Conservation (phyloP, 140 eudicot species). For the Cichorium intybus region DNA sequence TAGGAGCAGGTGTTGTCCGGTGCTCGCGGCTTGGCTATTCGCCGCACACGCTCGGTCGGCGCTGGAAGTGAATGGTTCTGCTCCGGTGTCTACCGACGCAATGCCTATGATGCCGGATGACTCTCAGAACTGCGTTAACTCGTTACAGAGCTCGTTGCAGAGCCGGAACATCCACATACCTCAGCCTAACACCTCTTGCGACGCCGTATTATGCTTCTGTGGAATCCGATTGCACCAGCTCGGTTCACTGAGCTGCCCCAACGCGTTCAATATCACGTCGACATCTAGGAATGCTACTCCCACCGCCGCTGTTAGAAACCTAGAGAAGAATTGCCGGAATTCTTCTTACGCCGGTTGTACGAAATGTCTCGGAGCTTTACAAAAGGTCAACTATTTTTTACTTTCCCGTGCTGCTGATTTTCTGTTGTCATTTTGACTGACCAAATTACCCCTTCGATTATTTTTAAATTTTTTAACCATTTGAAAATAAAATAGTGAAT, state of each 20-base stretch:
- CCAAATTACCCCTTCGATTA: conserved; percentile 9
- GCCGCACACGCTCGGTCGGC: conserved; percentile 98
- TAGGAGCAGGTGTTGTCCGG: conserved; percentile 90
- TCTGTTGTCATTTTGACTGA: conserved; percentile 3
- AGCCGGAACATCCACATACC: conserved; percentile 67
- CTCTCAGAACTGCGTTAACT: conserved; percentile 87
- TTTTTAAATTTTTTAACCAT: neutral
- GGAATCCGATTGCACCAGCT: conserved; percentile 89
- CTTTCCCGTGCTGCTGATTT: neutral
- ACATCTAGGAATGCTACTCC: conserved; percentile 53
- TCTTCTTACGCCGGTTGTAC: conserved; percentile 93
- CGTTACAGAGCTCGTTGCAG: conserved; percentile 72
- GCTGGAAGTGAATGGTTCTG: conserved; percentile 46
- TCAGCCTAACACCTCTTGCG: conserved; percentile 82
- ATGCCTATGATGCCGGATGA: conserved; percentile 98
- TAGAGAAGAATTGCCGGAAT: conserved; percentile 81
- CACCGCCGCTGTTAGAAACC: conserved; percentile 77
- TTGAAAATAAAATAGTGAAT: neutral
- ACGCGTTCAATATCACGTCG: conserved; percentile 67
- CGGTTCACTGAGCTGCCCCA: conserved; percentile 72
- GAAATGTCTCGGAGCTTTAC: conserved; percentile 80
- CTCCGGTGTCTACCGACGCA: conserved; percentile 52
- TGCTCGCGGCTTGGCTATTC: conserved; percentile 94
- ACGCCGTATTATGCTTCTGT: conserved; percentile 86
- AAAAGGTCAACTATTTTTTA: conserved; percentile 52